These are phyloP conservation scores for Alternaria consortialis DNA, from an alignment of 2,329 filamentous ascomycete species.

Conservation along the genomic window DNA sequence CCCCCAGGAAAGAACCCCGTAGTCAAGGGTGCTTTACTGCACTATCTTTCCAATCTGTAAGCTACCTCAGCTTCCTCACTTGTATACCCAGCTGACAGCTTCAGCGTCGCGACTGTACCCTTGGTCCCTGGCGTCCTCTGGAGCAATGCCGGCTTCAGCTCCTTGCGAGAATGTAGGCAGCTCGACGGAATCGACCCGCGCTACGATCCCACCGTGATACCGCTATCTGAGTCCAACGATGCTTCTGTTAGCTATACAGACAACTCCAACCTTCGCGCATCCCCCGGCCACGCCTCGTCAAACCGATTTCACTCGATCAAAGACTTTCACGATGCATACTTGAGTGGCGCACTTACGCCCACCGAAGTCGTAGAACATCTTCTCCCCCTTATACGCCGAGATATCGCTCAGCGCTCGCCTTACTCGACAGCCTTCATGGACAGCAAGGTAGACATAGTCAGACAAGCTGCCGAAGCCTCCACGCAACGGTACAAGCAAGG, in stretches of 20 bases:
- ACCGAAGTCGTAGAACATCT: slow-evolving; percentile 75
- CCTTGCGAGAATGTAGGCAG: slow-evolving; percentile 63
- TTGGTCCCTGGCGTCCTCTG: slow-evolving; percentile 73
- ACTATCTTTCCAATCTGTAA: slow-evolving; percentile 69
- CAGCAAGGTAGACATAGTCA: slow-evolving; percentile 68
- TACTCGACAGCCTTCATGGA: slow-evolving; percentile 80
- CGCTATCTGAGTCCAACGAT: slow-evolving; percentile 41
- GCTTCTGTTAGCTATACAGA: slow-evolving; percentile 31
- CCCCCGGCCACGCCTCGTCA: slow-evolving; percentile 19
- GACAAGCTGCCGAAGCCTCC: slow-evolving; percentile 75
- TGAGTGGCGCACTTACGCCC: slow-evolving; percentile 74
- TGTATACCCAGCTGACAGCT: slow-evolving; percentile 18
- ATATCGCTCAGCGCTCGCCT: slow-evolving; percentile 61
- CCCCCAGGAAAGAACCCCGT: slow-evolving; percentile 69
- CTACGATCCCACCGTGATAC: slow-evolving; percentile 67
- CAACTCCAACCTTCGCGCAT: slow-evolving; percentile 32
- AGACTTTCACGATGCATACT: slow-evolving; percentile 82
- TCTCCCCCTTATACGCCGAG: slow-evolving; percentile 73
- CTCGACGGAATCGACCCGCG: slow-evolving; percentile 64
- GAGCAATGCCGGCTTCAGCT: slow-evolving; percentile 73
- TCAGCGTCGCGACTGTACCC: slow-evolving; percentile 67
- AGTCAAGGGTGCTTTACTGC: slow-evolving; percentile 71
- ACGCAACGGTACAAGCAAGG: slow-evolving; percentile 75
- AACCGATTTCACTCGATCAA: slow-evolving; percentile 64
- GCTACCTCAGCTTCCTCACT: slow-evolving; percentile 28